These are phyloP conservation scores for Clonostachys rhizophaga DNA, from an alignment of 2,329 filamentous ascomycete species.

Conservation along the genomic window DNA sequence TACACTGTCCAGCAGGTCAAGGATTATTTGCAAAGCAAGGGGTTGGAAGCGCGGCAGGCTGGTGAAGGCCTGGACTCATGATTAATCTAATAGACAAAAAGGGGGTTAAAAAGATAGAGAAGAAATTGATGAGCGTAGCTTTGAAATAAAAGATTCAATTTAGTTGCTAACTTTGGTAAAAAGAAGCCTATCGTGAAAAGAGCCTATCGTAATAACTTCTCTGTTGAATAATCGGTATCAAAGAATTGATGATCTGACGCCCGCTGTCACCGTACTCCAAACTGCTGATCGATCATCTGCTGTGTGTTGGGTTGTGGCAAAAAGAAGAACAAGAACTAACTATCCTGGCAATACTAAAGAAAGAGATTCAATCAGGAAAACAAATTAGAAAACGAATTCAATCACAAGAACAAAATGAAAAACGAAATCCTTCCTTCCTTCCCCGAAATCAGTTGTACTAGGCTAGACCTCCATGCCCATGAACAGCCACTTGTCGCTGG, in stretches of 20 bases:
- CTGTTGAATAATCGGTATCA: too few relatives aligned
- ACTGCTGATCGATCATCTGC: neutral
- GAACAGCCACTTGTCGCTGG: conserved; percentile 79
- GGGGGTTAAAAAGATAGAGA: neutral
- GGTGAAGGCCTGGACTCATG: conserved; percentile 37
- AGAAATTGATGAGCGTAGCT: conserved; percentile 1
- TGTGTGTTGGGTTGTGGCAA: neutral
- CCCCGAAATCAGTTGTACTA: neutral
- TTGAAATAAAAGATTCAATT: neutral
- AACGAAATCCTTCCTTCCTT: too few relatives aligned
- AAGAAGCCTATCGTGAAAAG: too few relatives aligned
- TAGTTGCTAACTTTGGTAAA: neutral
- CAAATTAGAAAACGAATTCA: too few relatives aligned
- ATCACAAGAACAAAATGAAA: too few relatives aligned
- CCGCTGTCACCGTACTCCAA: too few relatives aligned
- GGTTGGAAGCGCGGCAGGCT: conserved; percentile 73
- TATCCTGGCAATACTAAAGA: too few relatives aligned
- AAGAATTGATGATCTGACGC: too few relatives aligned
- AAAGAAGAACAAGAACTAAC: neutral
- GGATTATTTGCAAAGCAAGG: conserved; percentile 66
- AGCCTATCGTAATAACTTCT: too few relatives aligned
- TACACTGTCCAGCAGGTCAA: conserved; percentile 96
- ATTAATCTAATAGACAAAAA: neutral
- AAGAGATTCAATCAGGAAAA: too few relatives aligned
- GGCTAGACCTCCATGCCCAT: conserved; percentile 78